Evolutionary conservation across 2,329 filamentous ascomycete genomes (phyloP), one percentile per base, ranked within the genome.

Genomic region (Fusarium guadeloupense): DNA sequence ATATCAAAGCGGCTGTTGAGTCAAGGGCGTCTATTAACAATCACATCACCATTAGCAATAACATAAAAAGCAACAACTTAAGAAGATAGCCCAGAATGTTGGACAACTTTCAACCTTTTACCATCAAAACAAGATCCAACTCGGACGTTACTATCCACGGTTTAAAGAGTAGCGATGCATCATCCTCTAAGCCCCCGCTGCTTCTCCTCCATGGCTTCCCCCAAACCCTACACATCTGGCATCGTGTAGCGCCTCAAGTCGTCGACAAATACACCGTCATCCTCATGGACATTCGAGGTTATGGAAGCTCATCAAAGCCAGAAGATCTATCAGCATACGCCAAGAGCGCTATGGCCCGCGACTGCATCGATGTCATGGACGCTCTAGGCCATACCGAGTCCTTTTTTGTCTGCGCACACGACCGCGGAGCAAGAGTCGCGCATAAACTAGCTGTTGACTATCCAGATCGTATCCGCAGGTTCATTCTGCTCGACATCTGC

Each of bases 381-480:
- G 37, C 66, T 1, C 71, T 83, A 0, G 77, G 77, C 8, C 73
- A 76, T 62, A 31, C 25, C 2, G 49, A 61, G 0, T 55, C 69
- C 0, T 84, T 82, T 68, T 81, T 73, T 61, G 71, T 87, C 17
- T 82, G 82, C 52, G 82, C 78, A 0, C 85, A 87, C 64, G 85
- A 87, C 67, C 80, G 84, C 33, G 84, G 85, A 4, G 85, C 81
- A 0, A 74, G 83, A 25, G 78, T 86, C 3, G 76, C 82, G 1
- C 84, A 87, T 60, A 82, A 82, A 52, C 73, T 87, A 1, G 78
- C 78, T 31, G 82, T 84, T 14, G 79, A 82, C 47, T 76, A 78
- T 33, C 75, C 77, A 0, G 52, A 68, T 0, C 75, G 77, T 10
- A 74, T 85, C 1, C 58, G 66, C 16, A 80, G 73, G 49, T 72